Percentiles rank a stretch among this genome's conserved stretches.
Evolutionary conservation across 1,284 basidiomycete genomes (phyloP).

Genomic region (Phellopilus nigrolimitatus): DNA sequence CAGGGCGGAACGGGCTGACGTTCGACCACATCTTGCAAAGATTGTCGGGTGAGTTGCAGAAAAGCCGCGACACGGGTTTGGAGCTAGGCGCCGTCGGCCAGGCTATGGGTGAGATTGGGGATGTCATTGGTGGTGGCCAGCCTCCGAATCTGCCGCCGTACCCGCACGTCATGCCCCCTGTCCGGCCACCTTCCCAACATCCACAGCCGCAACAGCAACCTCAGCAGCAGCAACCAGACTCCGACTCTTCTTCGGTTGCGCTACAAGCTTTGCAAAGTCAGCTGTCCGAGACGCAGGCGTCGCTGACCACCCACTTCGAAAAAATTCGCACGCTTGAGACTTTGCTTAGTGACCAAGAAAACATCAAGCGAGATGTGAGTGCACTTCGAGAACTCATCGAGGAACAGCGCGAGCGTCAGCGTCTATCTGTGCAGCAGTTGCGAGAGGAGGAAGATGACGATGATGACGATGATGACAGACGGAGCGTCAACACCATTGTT

Average conservation of each 20-base stretch:
- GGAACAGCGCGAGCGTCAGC: conserved; percentile 34
- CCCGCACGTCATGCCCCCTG: conserved; percentile 59
- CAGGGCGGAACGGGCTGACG: conserved; percentile 72
- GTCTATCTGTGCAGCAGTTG: conserved; percentile 26
- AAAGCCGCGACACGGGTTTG: conserved; percentile 89
- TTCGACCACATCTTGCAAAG: conserved; percentile 81
- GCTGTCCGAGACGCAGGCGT: conserved; percentile 81
- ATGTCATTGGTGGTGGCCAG: conserved; percentile 83
- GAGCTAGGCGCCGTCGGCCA: conserved; percentile 79
- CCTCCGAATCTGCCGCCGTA: conserved; percentile 55
- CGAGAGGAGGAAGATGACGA: conserved; percentile 31
- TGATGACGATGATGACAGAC: conserved; percentile 53
- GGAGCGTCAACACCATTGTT: conserved; percentile 59
- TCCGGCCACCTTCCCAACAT: conserved; percentile 41
- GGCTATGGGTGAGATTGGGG: conserved; percentile 89
- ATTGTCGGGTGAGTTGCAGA: conserved; percentile 85
- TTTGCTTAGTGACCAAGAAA: conserved; percentile 84
- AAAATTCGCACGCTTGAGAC: conserved; percentile 82
- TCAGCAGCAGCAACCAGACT: conserved; percentile 27
- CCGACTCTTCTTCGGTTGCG: conserved; percentile 29
- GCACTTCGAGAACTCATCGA: conserved; percentile 69
- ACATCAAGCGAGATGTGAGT: conserved; percentile 77
- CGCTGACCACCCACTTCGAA: conserved; percentile 76
- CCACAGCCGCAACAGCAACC: conserved; percentile 25
- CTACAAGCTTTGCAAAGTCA: conserved; percentile 76